Evolutionary conservation across 116 monocot genomes (phyloP).

Genomic region (Iris pallida): DNA sequence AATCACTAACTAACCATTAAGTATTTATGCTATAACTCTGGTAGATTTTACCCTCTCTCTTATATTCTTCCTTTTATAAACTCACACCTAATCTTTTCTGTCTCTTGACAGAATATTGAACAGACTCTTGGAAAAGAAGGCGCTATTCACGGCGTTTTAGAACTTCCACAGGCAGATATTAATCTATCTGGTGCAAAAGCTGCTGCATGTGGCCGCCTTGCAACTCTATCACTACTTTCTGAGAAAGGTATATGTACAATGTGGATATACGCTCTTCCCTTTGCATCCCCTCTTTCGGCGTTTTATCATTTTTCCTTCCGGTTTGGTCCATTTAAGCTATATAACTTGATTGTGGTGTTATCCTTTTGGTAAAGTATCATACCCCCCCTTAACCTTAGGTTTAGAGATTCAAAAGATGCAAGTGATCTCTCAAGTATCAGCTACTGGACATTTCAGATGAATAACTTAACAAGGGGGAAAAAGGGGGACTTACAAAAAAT

Average conservation of each 20-base stretch:
- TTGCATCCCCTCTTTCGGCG: neutral
- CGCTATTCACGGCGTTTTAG: constrained; percentile 28
- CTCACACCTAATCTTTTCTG: neutral
- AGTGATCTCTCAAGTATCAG: too few relatives aligned
- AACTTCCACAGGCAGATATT: constrained; percentile 52
- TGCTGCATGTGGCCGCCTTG: constrained; percentile 68
- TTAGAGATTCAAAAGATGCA: too few relatives aligned
- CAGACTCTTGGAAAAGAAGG: neutral
- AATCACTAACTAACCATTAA: neutral
- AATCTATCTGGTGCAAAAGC: constrained; percentile 82
- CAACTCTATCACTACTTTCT: constrained; percentile 52
- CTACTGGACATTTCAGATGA: too few relatives aligned
- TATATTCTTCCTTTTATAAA: neutral
- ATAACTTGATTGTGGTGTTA: too few relatives aligned
- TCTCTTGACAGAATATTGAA: constrained; percentile 14
- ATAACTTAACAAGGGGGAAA: too few relatives aligned
- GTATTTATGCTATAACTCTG: neutral
- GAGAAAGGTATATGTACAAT: constrained; percentile 56
- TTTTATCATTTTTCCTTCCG: neutral
- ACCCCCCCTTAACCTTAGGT: too few relatives aligned
- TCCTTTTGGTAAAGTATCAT: too few relatives aligned
- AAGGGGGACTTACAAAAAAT: too few relatives aligned
- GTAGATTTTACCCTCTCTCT: neutral
- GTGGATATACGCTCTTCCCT: neutral
- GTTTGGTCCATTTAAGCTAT: neutral